A percentile compares a stretch with the other conserved stretches of the same genome.
Evolutionary conservation across 2,329 filamentous ascomycete species (phyloP).

Genomic region (Hymenoscyphus fraxineus): DNA sequence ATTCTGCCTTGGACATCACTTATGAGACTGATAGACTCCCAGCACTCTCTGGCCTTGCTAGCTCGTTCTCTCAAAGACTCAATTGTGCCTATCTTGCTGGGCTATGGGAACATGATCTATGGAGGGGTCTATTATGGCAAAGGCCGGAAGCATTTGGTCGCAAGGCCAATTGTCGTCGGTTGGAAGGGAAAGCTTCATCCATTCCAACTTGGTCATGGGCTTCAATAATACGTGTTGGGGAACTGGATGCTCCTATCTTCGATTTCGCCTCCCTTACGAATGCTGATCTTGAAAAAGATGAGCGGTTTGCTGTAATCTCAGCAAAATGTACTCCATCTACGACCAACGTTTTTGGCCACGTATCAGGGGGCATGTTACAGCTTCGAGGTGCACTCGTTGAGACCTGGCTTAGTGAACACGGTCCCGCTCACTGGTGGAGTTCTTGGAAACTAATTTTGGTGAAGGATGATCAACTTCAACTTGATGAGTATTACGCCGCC

Average conservation of each 20-base stretch:
- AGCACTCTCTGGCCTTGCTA: neutral
- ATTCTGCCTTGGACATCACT: neutral
- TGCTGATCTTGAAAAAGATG: neutral
- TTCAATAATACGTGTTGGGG: neutral
- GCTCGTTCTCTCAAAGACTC: neutral
- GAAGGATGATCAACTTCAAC: neutral
- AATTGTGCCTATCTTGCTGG: neutral
- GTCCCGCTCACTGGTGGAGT: neutral
- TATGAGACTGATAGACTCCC: neutral
- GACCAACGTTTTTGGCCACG: neutral
- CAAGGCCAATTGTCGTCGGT: neutral
- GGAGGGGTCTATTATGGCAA: neutral
- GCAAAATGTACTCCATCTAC: neutral
- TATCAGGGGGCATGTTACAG: neutral
- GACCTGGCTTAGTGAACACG: neutral
- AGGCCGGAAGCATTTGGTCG: neutral
- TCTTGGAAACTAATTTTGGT: neutral
- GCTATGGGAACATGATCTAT: neutral
- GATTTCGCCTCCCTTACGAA: neutral
- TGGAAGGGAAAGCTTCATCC: neutral
- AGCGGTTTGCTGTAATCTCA: neutral
- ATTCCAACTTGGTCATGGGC: neutral
- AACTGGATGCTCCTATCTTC: neutral
- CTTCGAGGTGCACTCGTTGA: neutral
- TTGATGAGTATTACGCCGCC: neutral